Conservation (phyloP, 768 basidiomycete species). For the Lactarius deliciosus region DNA sequence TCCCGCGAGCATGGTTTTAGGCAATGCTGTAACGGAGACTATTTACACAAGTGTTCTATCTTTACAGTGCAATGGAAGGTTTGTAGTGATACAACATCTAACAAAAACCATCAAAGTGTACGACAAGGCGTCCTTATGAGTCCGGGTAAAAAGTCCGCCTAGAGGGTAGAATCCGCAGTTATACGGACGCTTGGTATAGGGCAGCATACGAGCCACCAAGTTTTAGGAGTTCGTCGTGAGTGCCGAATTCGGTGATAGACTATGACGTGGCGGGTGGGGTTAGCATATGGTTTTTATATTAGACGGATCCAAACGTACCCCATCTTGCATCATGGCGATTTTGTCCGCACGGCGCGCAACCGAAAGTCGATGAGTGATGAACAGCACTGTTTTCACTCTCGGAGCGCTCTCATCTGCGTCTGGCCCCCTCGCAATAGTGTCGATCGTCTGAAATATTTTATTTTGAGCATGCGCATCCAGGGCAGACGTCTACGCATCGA, state of each 20-base stretch:
- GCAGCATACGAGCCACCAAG: slow-evolving; percentile 32
- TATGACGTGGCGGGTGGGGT: slow-evolving; percentile 17
- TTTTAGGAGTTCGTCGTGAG: slow-evolving; percentile 33
- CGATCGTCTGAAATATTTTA: slow-evolving; percentile 74
- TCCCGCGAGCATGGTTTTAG: slow-evolving; percentile 56
- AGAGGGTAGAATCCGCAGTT: slow-evolving; percentile 8
- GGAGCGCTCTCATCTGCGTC: slow-evolving; percentile 40
- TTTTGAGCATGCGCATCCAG: slow-evolving; percentile 80
- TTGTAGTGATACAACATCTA: slow-evolving; percentile 25
- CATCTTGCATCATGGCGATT: slow-evolving; percentile 83
- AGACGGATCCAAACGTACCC: slow-evolving; percentile 41
- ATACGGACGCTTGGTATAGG: slow-evolving; percentile 31
- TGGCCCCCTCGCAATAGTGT: slow-evolving; percentile 57
- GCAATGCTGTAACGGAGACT: slow-evolving; percentile 20
- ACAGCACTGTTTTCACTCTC: slow-evolving; percentile 69
- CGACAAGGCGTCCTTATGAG: slow-evolving; percentile 21
- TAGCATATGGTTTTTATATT: slow-evolving; percentile 14
- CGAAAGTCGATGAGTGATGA: slow-evolving; percentile 80
- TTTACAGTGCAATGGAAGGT: slow-evolving; percentile 27
- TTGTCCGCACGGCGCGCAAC: slow-evolving; percentile 83
- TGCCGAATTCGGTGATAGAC: slow-evolving; percentile 35
- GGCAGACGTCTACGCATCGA: slow-evolving; percentile 61
- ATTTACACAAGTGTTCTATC: slow-evolving; percentile 24
- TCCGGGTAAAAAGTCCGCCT: neutral
- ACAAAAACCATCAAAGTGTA: slow-evolving; percentile 9